Base-by-base conservation (phyloP, 192 early-diverging fungal species). In the Umbelopsis vinacea region DNA sequence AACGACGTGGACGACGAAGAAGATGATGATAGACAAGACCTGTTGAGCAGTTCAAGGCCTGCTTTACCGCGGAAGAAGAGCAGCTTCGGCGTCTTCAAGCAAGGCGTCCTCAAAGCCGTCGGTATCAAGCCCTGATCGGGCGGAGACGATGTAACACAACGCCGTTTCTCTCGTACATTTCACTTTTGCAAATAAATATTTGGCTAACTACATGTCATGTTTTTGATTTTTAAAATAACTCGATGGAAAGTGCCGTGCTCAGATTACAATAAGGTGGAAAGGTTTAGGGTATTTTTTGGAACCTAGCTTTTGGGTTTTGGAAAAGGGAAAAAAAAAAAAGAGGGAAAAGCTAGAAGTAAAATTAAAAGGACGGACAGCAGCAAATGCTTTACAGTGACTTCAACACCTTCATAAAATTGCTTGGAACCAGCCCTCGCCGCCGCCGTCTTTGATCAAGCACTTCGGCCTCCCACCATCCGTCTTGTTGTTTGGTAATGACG, bases 381-480 rank as follows among this genome's bases (percentile, higher is more conserved):
- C 29, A 29, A n/a, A n/a, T n/a, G 33, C 33, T 63, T 37, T 37
- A 63, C 11, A n/a, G 33, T 37, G 29, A 29, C 33, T 63, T 63
- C 19, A 63, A 37, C 15, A 35, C 26, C 33, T 76, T 50, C 76
- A 78, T 78, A 19, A 74, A 79, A 40, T 79, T 79, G 15, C 77
- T 73, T 38, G 77, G 77, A 38, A 79, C 70, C 19, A 79, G 70
- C 23, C 77, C 77, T 69, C 52, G 67, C 50, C 53, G 69, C 47
- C 72, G 33, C 35, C 71, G 68, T 40, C 33, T 26, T 4, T 76
- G 71, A 22, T 79, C 75, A 40, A 79, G 33, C 0, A 83, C 21
- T 38, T 85, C 80, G 6, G 82, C 87, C 60, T 81, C 78, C 87
- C 87, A 89, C 87, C 87, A 89, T 12, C 87, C 87, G 71, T 89